Conservation (phyloP, 192 early-diverging fungal genomes). For the Rhizoclosmatium globosum region DNA sequence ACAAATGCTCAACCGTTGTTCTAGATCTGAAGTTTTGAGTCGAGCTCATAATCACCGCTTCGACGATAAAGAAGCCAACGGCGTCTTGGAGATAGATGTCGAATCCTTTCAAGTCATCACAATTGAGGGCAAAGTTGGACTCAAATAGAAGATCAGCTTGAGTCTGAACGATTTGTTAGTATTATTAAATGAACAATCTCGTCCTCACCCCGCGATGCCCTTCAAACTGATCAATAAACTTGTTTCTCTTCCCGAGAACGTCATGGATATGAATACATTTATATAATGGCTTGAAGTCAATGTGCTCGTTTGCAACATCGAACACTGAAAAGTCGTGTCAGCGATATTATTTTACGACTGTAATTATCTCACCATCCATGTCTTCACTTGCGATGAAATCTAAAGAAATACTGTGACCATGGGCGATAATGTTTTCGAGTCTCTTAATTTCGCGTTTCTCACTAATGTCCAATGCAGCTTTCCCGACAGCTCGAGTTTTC, state of each 20-base stretch:
- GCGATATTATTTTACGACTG: too few species aligned
- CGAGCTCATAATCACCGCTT: conserved; percentile 85
- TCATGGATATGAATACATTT: conserved; percentile 97
- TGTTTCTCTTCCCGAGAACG: conserved; percentile 84
- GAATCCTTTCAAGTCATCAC: conserved; percentile 72
- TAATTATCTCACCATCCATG: conserved; percentile 16
- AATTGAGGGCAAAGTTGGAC: conserved; percentile 72
- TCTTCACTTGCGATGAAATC: conserved; percentile 35
- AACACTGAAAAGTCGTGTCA: conserved; percentile 9
- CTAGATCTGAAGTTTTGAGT: conserved; percentile 91
- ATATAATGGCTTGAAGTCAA: conserved; percentile 95
- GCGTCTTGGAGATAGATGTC: conserved; percentile 85
- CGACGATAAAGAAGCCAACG: conserved; percentile 96
- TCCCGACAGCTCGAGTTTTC: conserved; percentile 82
- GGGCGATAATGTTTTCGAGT: conserved; percentile 13
- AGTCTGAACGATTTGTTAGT: conserved; percentile 53
- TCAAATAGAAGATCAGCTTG: conserved; percentile 90
- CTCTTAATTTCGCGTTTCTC: conserved; percentile 25
- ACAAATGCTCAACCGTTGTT: conserved; percentile 86
- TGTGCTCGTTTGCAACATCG: conserved; percentile 73
- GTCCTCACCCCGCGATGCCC: conserved; percentile 80
- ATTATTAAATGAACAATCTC: not conserved
- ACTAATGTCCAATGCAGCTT: conserved; percentile 67
- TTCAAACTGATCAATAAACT: conserved; percentile 88
- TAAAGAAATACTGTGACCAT: conserved; percentile 34